Evolutionary conservation across 2,329 filamentous ascomycete species (phyloP), one percentile per base, ranked within the genome.

Genomic region (Cyphellophora europaea): DNA sequence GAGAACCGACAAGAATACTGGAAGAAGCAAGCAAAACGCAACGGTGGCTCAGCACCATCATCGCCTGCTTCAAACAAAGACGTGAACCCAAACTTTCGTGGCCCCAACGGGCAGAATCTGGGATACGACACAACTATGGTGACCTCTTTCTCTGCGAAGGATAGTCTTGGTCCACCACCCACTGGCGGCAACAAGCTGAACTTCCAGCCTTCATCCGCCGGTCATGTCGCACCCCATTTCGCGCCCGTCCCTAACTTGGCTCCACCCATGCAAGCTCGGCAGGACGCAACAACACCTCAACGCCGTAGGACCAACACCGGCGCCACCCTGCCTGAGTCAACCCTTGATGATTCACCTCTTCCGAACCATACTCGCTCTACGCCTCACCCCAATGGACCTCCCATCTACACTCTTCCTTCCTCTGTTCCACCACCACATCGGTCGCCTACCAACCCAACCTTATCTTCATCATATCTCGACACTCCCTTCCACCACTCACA

Each of bases 1-100:
- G 84, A 93, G 44, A 74, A 80, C 45, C 78, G 82, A 32, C 85
- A 95, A 12, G 89, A 94, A 35, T 93, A 95, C 67, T 72, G 86
- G 40, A 82, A 82, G 55, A 84, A 82, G 48, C 61, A 64, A 47
- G 53, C 57, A 25, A 58, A 61, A 19, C 65, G 62, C 36, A 45
- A 48, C 37, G 43, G 43, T 31, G 60, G 61, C 10, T 64, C 62
- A 8, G 50, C 51, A 14, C 65, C 65, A 19, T 65, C 64, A 6
- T 65, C 62, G 0, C 62, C 63, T 6, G 62, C 59, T 11, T 59
- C 59, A 14, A 41, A 43, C 18, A 65, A 63, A 40, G 62, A 65
- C 16, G 47, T 51, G 30, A 54, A 55, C 11, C 53, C 57, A 5
- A 56, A 56, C 19, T 57, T 54, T 11, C 54, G 61, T 13, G 53